Evolutionary conservation across 2,329 filamentous ascomycete species (phyloP), one percentile per base, ranked within the genome.

Genomic region (Colletotrichum tamarilloi): DNA sequence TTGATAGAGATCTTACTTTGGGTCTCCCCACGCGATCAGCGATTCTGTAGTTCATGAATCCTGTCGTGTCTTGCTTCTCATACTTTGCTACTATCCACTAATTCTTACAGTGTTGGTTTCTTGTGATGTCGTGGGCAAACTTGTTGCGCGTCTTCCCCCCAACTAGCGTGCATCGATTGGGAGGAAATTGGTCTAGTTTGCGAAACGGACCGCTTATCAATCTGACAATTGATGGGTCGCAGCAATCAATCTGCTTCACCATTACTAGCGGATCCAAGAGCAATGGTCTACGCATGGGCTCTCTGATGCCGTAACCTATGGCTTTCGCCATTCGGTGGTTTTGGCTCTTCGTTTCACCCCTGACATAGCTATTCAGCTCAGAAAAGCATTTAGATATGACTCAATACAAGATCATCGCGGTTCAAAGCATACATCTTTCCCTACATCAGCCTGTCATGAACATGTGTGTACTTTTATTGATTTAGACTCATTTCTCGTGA

Each of bases 301-400:
- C 89, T 92, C 90, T 92, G 90, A 91, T 84, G 85, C 87, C 87
- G 82, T 77, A 79, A 80, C 80, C 80, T 77, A 73, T 76, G 67
- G 75, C 19, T 74, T 76, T 14, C 52, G 57, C 62, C 62, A 22
- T 72, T 77, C 77, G 70, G 78, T 90, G 86, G 86, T 86, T 83
- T 81, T 82, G 87, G 87, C 85, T 83, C 86, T 88, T 91, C 89
- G 89, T 92, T 91, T 90, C 86, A 87, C 89, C 87, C 88, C 86
- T 85, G 78, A 92, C 89, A 91, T 87, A 49, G 73, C n/a, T 75
- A 1, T 52, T 67, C 12, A 19, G 16, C 5, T 35, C 38, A 5
- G 46, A 12, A 30, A 26, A 30, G 16, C 35, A 63, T 62, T 55
- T 74, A 73, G 49, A 32, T 42, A 8, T 56, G 19, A 32, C 55